Percentiles rank a stretch among this genome's conserved stretches.
phyloP scores from a whole-genome alignment of 345 rosid genomes.

The Ceriops decandra region DNA sequence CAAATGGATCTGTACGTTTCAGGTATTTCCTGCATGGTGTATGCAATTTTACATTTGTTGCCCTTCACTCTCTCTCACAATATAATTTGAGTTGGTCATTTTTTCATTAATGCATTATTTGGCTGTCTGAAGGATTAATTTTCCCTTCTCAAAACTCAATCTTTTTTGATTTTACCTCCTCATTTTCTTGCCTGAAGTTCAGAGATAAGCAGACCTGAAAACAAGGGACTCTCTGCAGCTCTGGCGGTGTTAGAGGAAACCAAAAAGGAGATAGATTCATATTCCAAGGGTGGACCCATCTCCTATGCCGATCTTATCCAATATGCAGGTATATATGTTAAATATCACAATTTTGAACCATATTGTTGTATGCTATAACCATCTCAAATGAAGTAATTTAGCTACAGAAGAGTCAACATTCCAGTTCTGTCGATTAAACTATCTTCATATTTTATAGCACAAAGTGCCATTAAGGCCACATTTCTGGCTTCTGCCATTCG shows the following conservation, averaged over 20 bases:
- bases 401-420: not conserved
- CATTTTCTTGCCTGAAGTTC: slow-evolving; percentile 60
- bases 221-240: slow-evolving; percentile 67
- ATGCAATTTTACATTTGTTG: not conserved
- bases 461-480: slow-evolving; percentile 70
- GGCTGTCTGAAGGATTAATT: slow-evolving; percentile 5
- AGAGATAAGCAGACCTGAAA: slow-evolving; percentile 91
- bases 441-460: slow-evolving; percentile 40
- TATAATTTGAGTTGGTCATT: not conserved
- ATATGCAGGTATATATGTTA: slow-evolving; percentile 45
- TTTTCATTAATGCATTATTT: not conserved
- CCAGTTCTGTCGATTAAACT: not conserved
- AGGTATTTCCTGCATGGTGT: slow-evolving; percentile 47
- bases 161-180: slow-evolving; percentile 7
- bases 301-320: slow-evolving; percentile 84
- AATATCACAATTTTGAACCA: not conserved
- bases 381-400: not conserved
- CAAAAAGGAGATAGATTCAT: slow-evolving; percentile 73
- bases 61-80: not conserved
- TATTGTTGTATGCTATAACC: not conserved
- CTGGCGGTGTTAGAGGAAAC: slow-evolving; percentile 51
- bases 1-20: slow-evolving; percentile 88
- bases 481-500: slow-evolving; percentile 82
- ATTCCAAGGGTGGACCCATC: slow-evolving; percentile 89
- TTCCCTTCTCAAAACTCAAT: not conserved